Percentiles rank a stretch among this genome's conserved stretches.
Evolutionary conservation across 176 grass and related monocot species (phyloP).

Genomic region (Eragrostis nindensis): DNA sequence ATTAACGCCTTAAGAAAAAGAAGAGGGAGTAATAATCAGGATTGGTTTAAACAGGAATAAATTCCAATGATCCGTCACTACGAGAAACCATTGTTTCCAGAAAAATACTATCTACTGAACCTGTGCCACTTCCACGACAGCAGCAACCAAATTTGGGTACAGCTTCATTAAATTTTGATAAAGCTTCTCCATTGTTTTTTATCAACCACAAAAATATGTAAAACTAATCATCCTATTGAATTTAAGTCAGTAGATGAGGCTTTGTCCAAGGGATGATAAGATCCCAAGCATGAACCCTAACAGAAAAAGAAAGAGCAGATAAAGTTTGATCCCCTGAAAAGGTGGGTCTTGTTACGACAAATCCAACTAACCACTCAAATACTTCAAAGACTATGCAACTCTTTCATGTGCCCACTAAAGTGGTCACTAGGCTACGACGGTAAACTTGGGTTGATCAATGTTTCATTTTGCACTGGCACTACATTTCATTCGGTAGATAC

Average conservation of each 20-base stretch:
- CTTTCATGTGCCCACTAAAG: not conserved
- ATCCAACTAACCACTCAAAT: not conserved
- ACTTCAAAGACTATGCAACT: not conserved
- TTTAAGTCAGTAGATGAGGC: not conserved
- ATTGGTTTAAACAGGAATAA: not conserved
- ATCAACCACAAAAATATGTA: not conserved
- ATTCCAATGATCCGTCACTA: not conserved
- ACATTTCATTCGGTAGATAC: not conserved
- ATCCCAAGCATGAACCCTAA: not conserved
- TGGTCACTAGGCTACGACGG: not conserved
- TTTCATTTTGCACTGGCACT: not conserved
- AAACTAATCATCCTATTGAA: not conserved
- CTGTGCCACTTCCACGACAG: not conserved
- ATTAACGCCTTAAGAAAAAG: no score
- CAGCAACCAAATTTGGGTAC: not conserved
- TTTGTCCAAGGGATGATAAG: not conserved
- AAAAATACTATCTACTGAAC: not conserved
- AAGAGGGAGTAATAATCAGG: not conserved
- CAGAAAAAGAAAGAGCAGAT: not conserved
- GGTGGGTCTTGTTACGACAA: not conserved
- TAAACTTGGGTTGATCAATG: not conserved
- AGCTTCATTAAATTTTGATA: not conserved
- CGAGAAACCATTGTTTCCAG: not conserved
- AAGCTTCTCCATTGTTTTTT: constrained; percentile 1
- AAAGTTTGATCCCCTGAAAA: not conserved